phyloP scores from a whole-genome alignment of 306 rosid species.

The Ormosia emarginata region DNA sequence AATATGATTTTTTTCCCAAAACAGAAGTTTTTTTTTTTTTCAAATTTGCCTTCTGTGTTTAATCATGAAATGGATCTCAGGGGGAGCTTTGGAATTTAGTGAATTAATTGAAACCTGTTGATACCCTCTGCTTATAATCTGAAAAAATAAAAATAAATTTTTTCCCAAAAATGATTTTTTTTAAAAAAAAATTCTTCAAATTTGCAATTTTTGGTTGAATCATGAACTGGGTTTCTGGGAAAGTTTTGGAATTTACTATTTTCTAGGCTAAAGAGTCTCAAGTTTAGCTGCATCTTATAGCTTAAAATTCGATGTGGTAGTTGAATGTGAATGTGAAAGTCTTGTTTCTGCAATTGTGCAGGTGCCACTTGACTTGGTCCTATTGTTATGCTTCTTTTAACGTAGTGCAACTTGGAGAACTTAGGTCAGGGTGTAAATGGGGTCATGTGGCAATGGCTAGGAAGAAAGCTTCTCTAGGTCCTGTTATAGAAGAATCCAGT shows the following conservation, averaged over 20 bases:
- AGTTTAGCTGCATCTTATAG: neutral
- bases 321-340: constrained; percentile 26
- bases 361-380: constrained; percentile 53
- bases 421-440: constrained; percentile 48
- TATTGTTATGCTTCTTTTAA: constrained; percentile 28
- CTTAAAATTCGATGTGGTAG: neutral
- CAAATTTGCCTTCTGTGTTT: neutral
- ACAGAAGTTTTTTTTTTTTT: neutral
- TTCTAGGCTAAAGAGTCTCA: neutral
- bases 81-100: neutral
- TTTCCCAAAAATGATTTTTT: neutral
- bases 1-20: neutral
- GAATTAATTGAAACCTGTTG: neutral
- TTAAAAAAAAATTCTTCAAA: neutral
- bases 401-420: constrained; percentile 44
- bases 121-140: neutral
- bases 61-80: constrained; percentile 13
- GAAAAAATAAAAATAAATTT: neutral
- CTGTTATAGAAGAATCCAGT: constrained; percentile 34
- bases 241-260: neutral
- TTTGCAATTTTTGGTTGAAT: neutral
- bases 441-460: constrained; percentile 55
- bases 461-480: constrained; percentile 52
- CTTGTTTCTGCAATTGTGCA: constrained; percentile 33
- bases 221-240: neutral